Evolutionary conservation across 129 eudicot genomes (phyloP), one percentile per base, ranked within the genome.

Genomic region (Artemisia tridentata): DNA sequence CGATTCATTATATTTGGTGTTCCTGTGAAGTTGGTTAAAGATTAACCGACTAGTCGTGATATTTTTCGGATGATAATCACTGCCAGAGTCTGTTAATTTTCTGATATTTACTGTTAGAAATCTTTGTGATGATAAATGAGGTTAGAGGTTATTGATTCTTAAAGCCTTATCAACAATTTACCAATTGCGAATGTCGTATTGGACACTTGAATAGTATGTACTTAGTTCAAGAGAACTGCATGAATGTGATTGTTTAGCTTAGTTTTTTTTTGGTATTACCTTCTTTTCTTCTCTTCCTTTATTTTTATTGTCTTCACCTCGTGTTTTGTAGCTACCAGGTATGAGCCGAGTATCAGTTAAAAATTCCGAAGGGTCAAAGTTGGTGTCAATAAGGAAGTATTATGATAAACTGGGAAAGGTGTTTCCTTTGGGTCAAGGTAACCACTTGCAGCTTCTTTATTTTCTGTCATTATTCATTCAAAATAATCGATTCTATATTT

Each of bases 371-470:
- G 88, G 74, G 74, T 68, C 68, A 47, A 74, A 79, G 12, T 46
- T 80, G 85, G 79, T 91, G 70, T 82, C 90, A 48, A 63, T 91
- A 12, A 76, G 86, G 46, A 87, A 87, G 62, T 84, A 64, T 75
- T 69, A 60, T 56, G 47, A 63, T 70, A 83, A 85, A 75, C 83
- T 83, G 80, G 95, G 90, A 63, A 78, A 75, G 63, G 52, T 63
- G 71, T 49, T 72, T 77, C 83, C 75, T 66, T 65, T 79, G 34
- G 71, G 67, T 51, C 61, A 45, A 85, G 87, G 92, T 91, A 71
- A 80, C 21, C 59, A 68, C 31, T 65, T 71, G n/a, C 78, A n/a
- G 63, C 71, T 54, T 63, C 63, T 65, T 43, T 66, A 11, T 76
- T 68, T 65, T 60, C n/a, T 76, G 38, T 49, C 65, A 17, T 60